Base-by-base conservation (phyloP, 257 asterid species). In the Solanum verrucosum region DNA sequence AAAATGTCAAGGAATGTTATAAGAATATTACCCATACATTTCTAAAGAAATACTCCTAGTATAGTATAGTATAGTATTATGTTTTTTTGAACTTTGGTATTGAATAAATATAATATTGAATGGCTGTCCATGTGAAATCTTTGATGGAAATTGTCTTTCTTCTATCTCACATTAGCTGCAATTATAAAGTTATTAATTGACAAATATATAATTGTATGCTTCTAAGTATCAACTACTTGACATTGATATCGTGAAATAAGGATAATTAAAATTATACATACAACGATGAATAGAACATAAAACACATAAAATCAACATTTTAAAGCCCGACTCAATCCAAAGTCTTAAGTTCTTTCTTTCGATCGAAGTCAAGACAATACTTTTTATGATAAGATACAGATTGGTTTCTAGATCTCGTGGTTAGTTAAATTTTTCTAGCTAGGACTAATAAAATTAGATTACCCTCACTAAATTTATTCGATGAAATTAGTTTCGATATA, bases 101-200 rank as follows among this genome's bases (percentile, higher is more conserved):
- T 44, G 49, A 27, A 79, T 7, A 40, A 79, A 42, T 78, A 78
- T 5, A 6, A 13, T 42, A 42, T 29, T 78, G 84, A 18, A 5
- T 27, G 85, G 70, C 85, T 81, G 85, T 49, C 70, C 85, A 81
- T 81, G 85, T 81, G 85, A 81, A 81, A 27, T 81, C 42, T 27
- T 79, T 29, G 70, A 49, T 81, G 44, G 42, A 49, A 46, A n/a
- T 81, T 46, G 25, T 46, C 10, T 46, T 29, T 81, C 85, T 81
- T 81, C 20, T 5, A 16, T 18, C 38, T 81, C 40, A 46, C 42
- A 81, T 81, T 81, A 81, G 68, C 85, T 81, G 42, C 10, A 78
- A 44, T 44, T 44, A 81, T 42, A 44, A 29, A 79, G 25, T 79
- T 27, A 81, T 81, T 74, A 74, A 35, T 81, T 16, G 40, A 46